phyloP scores from a whole-genome alignment of 2,329 filamentous ascomycete species.

The Cladosporium sphaerospermum region DNA sequence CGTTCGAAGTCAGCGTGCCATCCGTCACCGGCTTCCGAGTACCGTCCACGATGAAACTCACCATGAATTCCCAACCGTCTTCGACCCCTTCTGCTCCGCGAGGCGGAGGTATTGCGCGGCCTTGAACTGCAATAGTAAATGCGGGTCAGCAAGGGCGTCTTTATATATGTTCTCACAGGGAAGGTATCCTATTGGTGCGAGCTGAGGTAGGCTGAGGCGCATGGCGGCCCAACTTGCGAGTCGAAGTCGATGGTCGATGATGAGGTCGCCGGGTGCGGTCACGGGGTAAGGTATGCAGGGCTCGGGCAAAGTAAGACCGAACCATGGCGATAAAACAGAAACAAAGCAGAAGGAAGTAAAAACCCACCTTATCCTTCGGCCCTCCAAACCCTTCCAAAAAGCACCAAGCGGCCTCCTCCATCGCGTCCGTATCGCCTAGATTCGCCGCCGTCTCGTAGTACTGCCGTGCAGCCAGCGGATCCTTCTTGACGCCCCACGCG shows the following conservation, averaged over 20 bases:
- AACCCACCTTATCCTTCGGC: constrained; percentile 93
- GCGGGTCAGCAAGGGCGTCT: constrained; percentile 9
- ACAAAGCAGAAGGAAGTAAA: constrained; percentile 2
- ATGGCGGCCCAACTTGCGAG: constrained; percentile 10
- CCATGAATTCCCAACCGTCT: constrained; percentile 92
- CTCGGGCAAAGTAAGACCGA: not conserved
- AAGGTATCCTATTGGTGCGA: not conserved
- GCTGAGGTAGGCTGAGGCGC: not conserved
- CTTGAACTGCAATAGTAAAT: constrained; percentile 52
- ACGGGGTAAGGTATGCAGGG: not conserved
- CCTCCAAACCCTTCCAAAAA: constrained; percentile 95
- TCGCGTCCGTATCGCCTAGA: constrained; percentile 89
- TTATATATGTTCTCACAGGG: not conserved
- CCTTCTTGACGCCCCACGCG: constrained; percentile 85
- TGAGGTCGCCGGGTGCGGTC: not conserved
- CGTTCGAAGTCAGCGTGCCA: not conserved
- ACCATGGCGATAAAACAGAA: not conserved
- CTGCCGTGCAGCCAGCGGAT: constrained; percentile 75
- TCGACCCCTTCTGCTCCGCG: constrained; percentile 81
- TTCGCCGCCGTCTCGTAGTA: constrained; percentile 99
- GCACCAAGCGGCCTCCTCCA: constrained; percentile 96
- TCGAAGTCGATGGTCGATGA: not conserved
- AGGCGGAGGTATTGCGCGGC: constrained; percentile 87
- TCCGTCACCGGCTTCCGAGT: too few species aligned
- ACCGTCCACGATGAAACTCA: constrained; percentile 45